Conservation (phyloP, 2,329 filamentous ascomycete genomes). For the Colletotrichum cuscutae region DNA sequence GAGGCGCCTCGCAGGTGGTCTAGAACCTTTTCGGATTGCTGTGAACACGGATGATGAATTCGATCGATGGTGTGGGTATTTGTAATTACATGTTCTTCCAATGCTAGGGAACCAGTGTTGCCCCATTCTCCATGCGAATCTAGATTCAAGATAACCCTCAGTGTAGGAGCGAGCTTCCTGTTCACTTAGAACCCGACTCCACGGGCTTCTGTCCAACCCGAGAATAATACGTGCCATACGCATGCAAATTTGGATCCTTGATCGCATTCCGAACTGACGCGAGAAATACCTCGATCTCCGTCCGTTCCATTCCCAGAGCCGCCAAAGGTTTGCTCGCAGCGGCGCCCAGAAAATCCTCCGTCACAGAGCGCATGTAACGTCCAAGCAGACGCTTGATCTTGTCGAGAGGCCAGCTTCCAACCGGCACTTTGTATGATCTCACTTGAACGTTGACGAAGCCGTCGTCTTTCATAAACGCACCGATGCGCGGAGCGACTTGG, state of each 20-base stretch:
- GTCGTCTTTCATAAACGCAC: background rate
- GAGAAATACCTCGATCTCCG: background rate
- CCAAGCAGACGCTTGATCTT: background rate
- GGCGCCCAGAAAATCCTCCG: background rate
- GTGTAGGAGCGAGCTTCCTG: background rate
- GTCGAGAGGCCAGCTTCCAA: background rate
- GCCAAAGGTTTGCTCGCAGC: background rate
- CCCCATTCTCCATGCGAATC: background rate
- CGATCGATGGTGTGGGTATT: no score
- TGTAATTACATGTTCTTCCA: background rate
- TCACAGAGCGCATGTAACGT: background rate
- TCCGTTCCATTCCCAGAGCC: background rate
- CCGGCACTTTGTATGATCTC: background rate
- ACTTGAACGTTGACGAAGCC: slow-evolving; percentile 3
- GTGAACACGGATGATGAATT: no score
- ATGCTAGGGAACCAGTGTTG: background rate
- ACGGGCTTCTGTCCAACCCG: slow-evolving; percentile 9
- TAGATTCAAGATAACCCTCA: background rate
- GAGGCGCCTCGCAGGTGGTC: background rate
- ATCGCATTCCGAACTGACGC: background rate
- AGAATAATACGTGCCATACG: background rate
- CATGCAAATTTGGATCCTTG: slow-evolving; percentile 2
- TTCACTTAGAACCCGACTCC: background rate
- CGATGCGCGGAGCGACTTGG: background rate
- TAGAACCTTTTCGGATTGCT: background rate